Conservation (phyloP, 768 basidiomycete species). For the Mycena chlorophos region DNA sequence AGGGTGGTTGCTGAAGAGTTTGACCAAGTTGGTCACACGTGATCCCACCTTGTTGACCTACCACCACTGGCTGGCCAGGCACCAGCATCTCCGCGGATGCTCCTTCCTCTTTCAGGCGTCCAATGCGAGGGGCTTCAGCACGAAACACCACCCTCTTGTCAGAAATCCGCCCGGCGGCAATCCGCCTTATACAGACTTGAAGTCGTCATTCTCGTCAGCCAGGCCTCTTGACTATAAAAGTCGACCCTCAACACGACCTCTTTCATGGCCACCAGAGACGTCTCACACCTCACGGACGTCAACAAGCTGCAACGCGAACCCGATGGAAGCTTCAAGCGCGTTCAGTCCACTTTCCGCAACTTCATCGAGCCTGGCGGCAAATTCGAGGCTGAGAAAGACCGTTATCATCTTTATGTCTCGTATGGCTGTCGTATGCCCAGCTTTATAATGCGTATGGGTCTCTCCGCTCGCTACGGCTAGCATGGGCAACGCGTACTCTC, state of each 20-base stretch:
- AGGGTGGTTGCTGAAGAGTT: too few species aligned
- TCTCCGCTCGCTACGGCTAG: constrained; percentile 33
- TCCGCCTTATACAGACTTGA: too few species aligned
- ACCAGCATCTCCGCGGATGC: too few species aligned
- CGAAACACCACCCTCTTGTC: too few species aligned
- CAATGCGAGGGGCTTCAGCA: too few species aligned
- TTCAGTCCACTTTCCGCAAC: constrained; percentile 54
- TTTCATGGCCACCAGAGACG: constrained; percentile 34
- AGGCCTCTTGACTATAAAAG: not conserved
- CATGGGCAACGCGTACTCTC: constrained; percentile 92
- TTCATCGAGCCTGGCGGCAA: constrained; percentile 54
- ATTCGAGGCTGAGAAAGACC: constrained; percentile 76
- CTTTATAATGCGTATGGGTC: not conserved
- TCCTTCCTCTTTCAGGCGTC: too few species aligned
- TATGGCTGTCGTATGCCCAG: constrained; percentile 72
- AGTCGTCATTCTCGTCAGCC: not conserved
- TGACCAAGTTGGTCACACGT: too few species aligned
- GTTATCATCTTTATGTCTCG: constrained; percentile 91
- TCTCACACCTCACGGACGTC: constrained; percentile 48
- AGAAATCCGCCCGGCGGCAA: too few species aligned
- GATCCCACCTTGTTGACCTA: too few species aligned
- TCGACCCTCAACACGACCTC: not conserved
- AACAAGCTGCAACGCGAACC: constrained; percentile 46
- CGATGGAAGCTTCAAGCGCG: constrained; percentile 58
- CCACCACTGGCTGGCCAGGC: too few species aligned